Evolutionary conservation across 805 yeast genomes (phyloP).

Genomic region (Starmerella lactis-condensi): DNA sequence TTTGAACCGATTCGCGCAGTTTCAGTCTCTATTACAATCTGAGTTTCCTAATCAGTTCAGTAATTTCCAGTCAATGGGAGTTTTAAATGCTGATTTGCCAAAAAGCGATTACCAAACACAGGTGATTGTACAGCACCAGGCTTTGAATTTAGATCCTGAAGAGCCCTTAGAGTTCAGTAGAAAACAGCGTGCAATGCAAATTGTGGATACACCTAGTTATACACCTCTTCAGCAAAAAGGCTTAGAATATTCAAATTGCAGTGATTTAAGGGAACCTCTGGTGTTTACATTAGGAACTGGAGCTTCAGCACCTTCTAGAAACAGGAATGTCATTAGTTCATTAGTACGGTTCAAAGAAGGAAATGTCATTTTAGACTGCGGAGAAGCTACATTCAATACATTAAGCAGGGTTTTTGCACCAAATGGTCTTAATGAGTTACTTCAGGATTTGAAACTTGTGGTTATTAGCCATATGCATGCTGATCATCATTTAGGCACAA

Average conservation of each 20-base stretch:
- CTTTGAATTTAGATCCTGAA: conserved; percentile 8
- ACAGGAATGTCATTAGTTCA: conserved; percentile 71
- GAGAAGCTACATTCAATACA: conserved; percentile 75
- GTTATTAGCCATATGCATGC: conserved; percentile 87
- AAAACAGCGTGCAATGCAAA: too few relatives aligned
- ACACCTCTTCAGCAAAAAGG: conserved; percentile 1
- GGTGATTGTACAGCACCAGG: conserved; percentile 4
- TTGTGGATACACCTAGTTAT: too few relatives aligned
- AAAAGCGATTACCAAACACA: not conserved
- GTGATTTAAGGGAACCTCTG: conserved; percentile 25
- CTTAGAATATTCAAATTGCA: not conserved
- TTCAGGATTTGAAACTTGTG: conserved; percentile 45
- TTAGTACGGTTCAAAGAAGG: conserved; percentile 48
- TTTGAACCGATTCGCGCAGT: conserved; percentile 35
- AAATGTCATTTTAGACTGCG: conserved; percentile 68
- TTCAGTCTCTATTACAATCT: conserved; percentile 17
- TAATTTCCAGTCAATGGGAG: conserved; percentile 6
- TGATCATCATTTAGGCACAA: conserved; percentile 88
- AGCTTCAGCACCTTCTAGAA: conserved; percentile 68
- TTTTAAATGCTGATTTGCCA: too few relatives aligned
- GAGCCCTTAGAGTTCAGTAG: too few relatives aligned
- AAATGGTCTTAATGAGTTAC: conserved; percentile 26
- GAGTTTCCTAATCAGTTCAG: conserved; percentile 20
- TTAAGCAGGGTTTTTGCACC: conserved; percentile 43
- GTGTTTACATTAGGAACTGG: conserved; percentile 79